A percentile compares a stretch with the other conserved stretches of the same genome.
These are phyloP conservation scores for Candida krabiensis DNA, from an alignment of 805 yeast genomes.

Conservation along the genomic window DNA sequence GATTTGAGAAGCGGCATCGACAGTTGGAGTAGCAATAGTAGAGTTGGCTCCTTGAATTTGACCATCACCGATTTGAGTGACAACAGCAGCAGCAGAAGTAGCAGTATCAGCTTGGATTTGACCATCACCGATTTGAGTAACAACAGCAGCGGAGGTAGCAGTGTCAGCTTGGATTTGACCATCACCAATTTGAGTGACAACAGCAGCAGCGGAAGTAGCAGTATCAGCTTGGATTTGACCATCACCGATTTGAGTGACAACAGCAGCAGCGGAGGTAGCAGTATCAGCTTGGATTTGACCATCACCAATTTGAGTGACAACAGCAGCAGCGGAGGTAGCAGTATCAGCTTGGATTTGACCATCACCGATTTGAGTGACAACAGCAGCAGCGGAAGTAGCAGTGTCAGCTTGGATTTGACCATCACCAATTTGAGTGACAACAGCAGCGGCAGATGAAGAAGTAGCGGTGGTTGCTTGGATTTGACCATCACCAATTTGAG, in stretches of 20 bases:
- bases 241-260: slow-evolving; percentile 48
- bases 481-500: slow-evolving; percentile 57
- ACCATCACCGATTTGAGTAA: slow-evolving; percentile 41
- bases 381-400: slow-evolving; percentile 23
- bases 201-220: slow-evolving; percentile 37
- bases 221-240: slow-evolving; percentile 48
- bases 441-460: slow-evolving; percentile 38
- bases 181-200: slow-evolving; percentile 26
- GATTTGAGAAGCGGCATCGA: slow-evolving; percentile 23
- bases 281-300: slow-evolving; percentile 49
- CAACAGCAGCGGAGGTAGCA: slow-evolving; percentile 34
- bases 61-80: slow-evolving; percentile 32
- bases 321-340: slow-evolving; percentile 36
- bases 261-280: slow-evolving; percentile 36
- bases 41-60: slow-evolving; percentile 37
- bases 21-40: background rate
- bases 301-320: slow-evolving; percentile 52
- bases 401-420: slow-evolving; percentile 55
- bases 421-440: slow-evolving; percentile 58
- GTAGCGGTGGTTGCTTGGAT: slow-evolving; percentile 48
- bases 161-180: slow-evolving; percentile 29
- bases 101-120: slow-evolving; percentile 39
- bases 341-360: slow-evolving; percentile 41
- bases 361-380: slow-evolving; percentile 37
- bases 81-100: slow-evolving; percentile 36